Evolutionary conservation across 805 yeast genomes (phyloP).

Genomic region (Candida railenensis): DNA sequence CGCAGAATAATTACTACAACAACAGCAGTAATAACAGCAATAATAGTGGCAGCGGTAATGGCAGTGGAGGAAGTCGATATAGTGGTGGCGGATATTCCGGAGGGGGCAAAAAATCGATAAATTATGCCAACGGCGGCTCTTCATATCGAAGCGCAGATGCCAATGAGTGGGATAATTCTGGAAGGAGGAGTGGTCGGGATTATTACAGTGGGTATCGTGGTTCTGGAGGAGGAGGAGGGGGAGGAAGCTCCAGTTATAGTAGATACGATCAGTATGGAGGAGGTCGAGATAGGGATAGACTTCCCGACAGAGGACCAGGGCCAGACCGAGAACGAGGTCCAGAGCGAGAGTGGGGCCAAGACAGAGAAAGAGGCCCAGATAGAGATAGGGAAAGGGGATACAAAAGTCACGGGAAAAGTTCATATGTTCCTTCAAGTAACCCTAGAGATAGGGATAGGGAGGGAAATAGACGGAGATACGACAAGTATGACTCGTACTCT

Average conservation of each 20-base stretch:
- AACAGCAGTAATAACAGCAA: background rate
- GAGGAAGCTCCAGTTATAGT: constrained; percentile 1
- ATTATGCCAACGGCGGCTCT: constrained; percentile 3
- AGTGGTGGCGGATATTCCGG: constrained; percentile 3
- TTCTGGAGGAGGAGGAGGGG: constrained; percentile 2
- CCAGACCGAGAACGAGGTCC: too few relatives aligned
- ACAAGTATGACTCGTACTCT: constrained; percentile 20
- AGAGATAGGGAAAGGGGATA: background rate
- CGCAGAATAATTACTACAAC: constrained; percentile 5
- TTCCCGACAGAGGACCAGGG: background rate
- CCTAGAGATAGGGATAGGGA: background rate
- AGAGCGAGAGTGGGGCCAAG: too few relatives aligned
- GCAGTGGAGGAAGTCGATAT: constrained; percentile 2
- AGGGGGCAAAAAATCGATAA: background rate
- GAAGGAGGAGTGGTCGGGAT: constrained; percentile 4
- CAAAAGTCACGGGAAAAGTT: constrained; percentile 2
- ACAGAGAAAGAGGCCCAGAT: background rate
- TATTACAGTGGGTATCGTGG: constrained; percentile 10
- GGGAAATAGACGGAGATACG: constrained; percentile 13
- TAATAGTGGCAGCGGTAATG: constrained; percentile 3
- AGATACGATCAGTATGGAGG: constrained; percentile 10
- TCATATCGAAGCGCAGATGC: constrained; percentile 5
- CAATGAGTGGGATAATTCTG: background rate
- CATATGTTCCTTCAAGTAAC: constrained; percentile 3
- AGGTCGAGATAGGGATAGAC: background rate